Evolutionary conservation across 129 eudicot genomes (phyloP).

Genomic region (Oenanthe sinensis): DNA sequence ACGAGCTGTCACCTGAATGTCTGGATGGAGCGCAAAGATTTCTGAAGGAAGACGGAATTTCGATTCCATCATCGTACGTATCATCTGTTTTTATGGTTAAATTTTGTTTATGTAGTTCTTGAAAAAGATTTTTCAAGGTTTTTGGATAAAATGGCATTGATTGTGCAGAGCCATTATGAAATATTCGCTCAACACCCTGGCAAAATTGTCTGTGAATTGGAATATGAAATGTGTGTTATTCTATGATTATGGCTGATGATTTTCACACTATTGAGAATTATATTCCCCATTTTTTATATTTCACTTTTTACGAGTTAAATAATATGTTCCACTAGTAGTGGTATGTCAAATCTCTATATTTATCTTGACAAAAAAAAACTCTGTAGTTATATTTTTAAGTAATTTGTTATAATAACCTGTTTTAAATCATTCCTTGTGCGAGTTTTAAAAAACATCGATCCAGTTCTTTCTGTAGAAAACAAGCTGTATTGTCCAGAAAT

Average conservation of each 20-base stretch:
- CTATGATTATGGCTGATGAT: neutral
- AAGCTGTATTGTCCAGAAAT: neutral
- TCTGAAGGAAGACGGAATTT: slow-evolving; percentile 83
- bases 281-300: neutral
- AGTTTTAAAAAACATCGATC: neutral
- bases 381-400: neutral
- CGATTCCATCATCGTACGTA: slow-evolving; percentile 95
- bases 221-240: neutral
- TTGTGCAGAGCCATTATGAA: neutral
- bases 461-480: neutral
- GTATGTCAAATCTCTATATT: neutral
- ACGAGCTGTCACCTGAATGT: slow-evolving; percentile 96
- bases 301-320: neutral
- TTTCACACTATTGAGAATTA: neutral
- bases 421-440: neutral
- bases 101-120: neutral
- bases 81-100: neutral
- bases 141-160: neutral
- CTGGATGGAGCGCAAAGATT: slow-evolving; percentile 97
- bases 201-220: neutral
- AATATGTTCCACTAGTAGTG: neutral
- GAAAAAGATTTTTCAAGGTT: neutral
- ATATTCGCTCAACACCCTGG: neutral
- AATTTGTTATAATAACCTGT: neutral
- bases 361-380: too few relatives aligned